Evolutionary conservation across 176 grass and related monocot genomes (phyloP), one percentile per base, ranked within the genome.

Genomic region (Elymus sibiricus): DNA sequence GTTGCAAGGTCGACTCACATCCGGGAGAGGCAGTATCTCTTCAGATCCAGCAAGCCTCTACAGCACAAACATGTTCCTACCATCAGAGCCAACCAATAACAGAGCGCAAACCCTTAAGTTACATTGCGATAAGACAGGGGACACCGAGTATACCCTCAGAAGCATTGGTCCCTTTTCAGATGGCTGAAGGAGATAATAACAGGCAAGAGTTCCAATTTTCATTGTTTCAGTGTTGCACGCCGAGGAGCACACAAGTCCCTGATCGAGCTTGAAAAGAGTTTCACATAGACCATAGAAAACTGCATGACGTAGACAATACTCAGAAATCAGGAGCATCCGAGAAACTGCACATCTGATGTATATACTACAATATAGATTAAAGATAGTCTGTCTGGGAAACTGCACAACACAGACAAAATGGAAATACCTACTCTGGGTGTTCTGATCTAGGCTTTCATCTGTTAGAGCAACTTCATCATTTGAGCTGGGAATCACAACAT

Each of bases 41-140:
- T 98, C 94, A 70, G 90, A 94, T 87, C 89, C 90, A 76, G 94
- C 97, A 83, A 98, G 97, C 77, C 90, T 92, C 97, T 98, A 77
- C 77, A 88, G 24, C 62, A 77, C 66, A 44, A 44, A 81, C 80
- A 67, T 72, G 37, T 56, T 68, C 35, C 8, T 39, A 84, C 27
- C 15, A 53, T 87, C 86, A 89, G 7, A 26, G 7, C 42, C 69
- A 72, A 60, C 29, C 47, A 22, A 89, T 17, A 19, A 27, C 31
- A 79, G 39, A 81, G 38, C 5, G 65, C 66, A 84, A 4, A 37
- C 25, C 35, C 26, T 32, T 28, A 47, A 34, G n/a, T 53, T 87
- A 74, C 28, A 74, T 6, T 64, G 26, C 26, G 44, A 79, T 19
- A 75, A 38, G 35, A 67, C 22, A 75, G 58, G 66, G 7, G 11